Base-by-base conservation (phyloP, 257 asterid genomes). In the Capsicum chinense region DNA sequence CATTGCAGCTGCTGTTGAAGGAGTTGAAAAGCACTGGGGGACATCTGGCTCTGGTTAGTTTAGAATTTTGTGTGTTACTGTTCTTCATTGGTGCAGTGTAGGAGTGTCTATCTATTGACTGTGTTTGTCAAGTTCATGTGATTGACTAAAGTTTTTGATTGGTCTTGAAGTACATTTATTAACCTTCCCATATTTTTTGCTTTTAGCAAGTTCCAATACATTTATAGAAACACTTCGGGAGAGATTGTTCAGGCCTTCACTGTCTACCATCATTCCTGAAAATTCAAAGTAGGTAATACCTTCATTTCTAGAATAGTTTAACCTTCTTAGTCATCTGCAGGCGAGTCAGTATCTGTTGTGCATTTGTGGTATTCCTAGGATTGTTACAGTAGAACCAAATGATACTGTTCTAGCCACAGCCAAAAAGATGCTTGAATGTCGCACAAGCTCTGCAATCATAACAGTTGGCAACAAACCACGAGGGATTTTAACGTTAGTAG, bases 341-440 rank as follows among this genome's bases (percentile, higher is more conserved):
- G 63, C 1, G 8, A 14, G 9, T 76, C 63, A 76, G 26, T 76
- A 15, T 76, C 12, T 76, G 13, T 76, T 76, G 64, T 76, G 60
- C 9, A 26, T 76, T 26, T 52, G 21, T 67, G 80, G 79, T 83
- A 69, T 68, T 83, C 58, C 44, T 68, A 83, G 85, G 85, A n/a
- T 83, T 88, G 96, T 89, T 80, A 89, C 91, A 50, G 90, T 93
- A 81, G 92, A 90, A 84, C 93, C 93, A 66, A 90, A 85, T 62
- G 95, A 93, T 82, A 93, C 94, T 16, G 96, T 93, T 33, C 87
- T 93, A 79, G 88, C 37, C 50, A 91, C 93, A 84, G 94, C 96
- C 44, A 91, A 90, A 59, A 91, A 90, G 87, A 92, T 93, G 91
- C 93, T 87, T n/a, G 97, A 93, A 76, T 68, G 54, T 47, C 87